Percentiles rank a stretch among this genome's conserved stretches.
Conservation (phyloP, 73 alveolate genomes). For the Paramecium primaurelia region DNA sequence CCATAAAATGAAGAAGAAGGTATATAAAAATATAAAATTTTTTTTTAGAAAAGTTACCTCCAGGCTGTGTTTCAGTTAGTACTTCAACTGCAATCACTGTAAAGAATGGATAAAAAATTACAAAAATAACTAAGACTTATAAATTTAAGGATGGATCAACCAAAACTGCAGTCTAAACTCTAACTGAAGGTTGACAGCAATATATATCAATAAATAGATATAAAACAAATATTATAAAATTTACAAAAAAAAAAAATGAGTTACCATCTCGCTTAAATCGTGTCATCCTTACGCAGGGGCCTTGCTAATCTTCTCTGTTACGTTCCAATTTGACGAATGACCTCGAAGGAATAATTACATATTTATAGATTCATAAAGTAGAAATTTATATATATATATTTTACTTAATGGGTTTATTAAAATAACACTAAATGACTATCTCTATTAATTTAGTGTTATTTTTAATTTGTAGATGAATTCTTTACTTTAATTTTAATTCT, state of each 20-base stretch:
- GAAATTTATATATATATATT: not conserved
- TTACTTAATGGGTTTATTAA: not conserved
- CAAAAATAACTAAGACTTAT: not conserved
- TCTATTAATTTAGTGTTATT: not conserved
- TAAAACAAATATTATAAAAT: not conserved
- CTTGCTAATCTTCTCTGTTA: conserved; percentile 99
- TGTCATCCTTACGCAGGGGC: conserved; percentile 99
- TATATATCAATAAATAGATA: not conserved
- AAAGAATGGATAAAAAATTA: not conserved
- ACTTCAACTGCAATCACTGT: not conserved
- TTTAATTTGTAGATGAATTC: not conserved
- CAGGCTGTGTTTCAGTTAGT: not conserved
- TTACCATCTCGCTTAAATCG: conserved; percentile 76
- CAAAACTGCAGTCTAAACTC: not conserved
- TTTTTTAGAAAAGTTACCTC: not conserved
- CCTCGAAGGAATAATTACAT: not conserved
- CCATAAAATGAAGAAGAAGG: not conserved
- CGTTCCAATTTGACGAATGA: conserved; percentile 95
- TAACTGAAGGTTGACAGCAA: not conserved
- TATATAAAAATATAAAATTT: not conserved
- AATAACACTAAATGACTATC: not conserved
- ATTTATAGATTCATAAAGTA: not conserved
- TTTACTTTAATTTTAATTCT: not conserved
- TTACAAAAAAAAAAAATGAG: conserved; percentile 1
- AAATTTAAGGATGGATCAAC: not conserved